These are phyloP conservation scores for Theobroma cacao DNA, from an alignment of 345 rosid species.

Conservation along the genomic window DNA sequence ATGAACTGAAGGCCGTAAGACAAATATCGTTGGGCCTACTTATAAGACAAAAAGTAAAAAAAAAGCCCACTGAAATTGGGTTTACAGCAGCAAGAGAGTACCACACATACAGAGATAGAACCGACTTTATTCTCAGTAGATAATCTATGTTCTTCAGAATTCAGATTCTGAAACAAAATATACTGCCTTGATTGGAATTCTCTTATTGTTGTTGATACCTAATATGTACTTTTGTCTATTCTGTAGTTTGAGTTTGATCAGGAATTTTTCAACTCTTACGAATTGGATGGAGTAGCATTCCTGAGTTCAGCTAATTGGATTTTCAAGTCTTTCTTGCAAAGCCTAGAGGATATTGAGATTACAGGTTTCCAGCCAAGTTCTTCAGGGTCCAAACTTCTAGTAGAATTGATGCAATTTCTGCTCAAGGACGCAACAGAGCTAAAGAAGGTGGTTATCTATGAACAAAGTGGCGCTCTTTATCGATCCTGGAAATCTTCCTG, in stretches of 20 bases:
- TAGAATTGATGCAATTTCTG: background rate
- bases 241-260: slow-evolving; percentile 8
- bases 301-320: background rate
- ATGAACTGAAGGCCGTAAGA: background rate
- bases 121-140: background rate
- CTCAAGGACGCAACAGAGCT: background rate
- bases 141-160: background rate
- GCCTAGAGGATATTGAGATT: slow-evolving; percentile 5
- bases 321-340: background rate
- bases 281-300: background rate
- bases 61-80: background rate
- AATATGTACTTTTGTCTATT: background rate
- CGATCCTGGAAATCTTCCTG: too few species aligned
- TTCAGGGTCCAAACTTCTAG: background rate
- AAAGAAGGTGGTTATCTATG: slow-evolving; percentile 4
- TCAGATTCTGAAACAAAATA: background rate
- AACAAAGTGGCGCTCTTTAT: background rate
- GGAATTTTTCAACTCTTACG: slow-evolving; percentile 2
- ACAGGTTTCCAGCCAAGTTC: background rate
- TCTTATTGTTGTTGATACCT: background rate
- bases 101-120: too few species aligned
- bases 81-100: background rate
- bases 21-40: background rate
- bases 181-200: background rate
- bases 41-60: background rate